phyloP scores from a whole-genome alignment of 2,329 filamentous ascomycete species.

The Venturia effusa region DNA sequence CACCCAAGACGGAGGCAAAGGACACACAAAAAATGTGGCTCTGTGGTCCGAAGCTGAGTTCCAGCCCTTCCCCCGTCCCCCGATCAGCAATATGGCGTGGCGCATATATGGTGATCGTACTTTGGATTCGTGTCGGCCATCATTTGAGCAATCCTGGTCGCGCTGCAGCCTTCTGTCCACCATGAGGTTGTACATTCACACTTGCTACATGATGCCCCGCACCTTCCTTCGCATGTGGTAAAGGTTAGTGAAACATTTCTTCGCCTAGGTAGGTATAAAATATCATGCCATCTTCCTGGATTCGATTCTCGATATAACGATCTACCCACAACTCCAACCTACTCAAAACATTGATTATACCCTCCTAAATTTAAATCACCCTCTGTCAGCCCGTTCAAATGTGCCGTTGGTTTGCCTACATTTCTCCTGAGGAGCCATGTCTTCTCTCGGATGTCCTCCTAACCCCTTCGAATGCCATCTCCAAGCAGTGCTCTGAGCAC shows the following conservation, averaged over 20 bases:
- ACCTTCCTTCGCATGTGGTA: background rate
- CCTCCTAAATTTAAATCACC: background rate
- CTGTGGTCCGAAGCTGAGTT: background rate
- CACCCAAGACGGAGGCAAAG: background rate
- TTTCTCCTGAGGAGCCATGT: conserved; percentile 41
- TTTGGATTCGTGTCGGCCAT: background rate
- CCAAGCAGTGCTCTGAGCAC: conserved; percentile 33
- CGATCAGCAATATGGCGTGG: background rate
- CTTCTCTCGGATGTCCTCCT: conserved; percentile 45
- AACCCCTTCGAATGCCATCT: conserved; percentile 27
- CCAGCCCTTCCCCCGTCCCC: background rate
- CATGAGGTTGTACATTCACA: background rate
- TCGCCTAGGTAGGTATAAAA: background rate
- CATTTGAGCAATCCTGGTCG: background rate
- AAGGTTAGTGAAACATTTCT: background rate
- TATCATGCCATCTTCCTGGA: background rate
- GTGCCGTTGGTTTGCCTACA: conserved; percentile 47
- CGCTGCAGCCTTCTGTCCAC: background rate
- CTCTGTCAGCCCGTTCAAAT: conserved; percentile 17
- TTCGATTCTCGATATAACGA: background rate
- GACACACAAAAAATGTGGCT: background rate
- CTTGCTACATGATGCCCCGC: background rate
- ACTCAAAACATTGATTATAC: background rate
- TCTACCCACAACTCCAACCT: background rate
- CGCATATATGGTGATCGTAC: background rate